Conservation (phyloP, 306 rosid species). For the Lithocarpus polystachyus region DNA sequence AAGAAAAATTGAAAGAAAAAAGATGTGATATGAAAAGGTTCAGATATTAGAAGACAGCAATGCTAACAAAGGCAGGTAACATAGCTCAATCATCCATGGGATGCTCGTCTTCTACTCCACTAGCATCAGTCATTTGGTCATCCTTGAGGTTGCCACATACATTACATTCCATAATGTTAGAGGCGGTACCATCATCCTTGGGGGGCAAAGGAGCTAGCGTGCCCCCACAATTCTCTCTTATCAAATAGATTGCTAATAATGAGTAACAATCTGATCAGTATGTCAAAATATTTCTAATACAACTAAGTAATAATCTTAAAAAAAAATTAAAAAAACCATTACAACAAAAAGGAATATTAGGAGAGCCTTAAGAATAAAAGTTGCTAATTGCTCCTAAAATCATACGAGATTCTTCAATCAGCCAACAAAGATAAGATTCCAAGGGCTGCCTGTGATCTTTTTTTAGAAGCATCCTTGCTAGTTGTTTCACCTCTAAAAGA, state of each 20-base stretch:
- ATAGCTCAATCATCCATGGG: conserved; percentile 36
- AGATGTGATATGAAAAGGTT: background rate
- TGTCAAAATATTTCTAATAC: background rate
- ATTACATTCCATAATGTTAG: conserved; percentile 67
- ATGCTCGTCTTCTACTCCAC: background rate
- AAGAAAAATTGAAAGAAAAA: background rate
- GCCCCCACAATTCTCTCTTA: conserved; percentile 65
- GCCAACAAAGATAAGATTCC: background rate
- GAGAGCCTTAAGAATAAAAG: background rate
- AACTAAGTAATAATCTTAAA: background rate
- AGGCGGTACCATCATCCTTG: conserved; percentile 29
- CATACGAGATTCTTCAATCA: background rate
- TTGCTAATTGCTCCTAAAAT: background rate
- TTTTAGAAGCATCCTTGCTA: conserved; percentile 41
- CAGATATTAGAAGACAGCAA: background rate
- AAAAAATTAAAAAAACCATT: background rate
- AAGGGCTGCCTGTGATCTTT: conserved; percentile 43
- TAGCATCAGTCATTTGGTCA: conserved; percentile 25
- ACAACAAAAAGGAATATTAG: background rate
- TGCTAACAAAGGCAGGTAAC: conserved; percentile 10
- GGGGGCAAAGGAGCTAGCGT: conserved; percentile 80
- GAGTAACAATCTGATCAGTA: too few species aligned
- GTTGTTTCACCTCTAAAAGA: conserved; percentile 40
- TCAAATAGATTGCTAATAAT: too few species aligned
- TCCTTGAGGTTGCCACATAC: conserved; percentile 61